Evolutionary conservation across 352 stramenopile genomes (phyloP).

Genomic region (Phytophthora podocarpi): DNA sequence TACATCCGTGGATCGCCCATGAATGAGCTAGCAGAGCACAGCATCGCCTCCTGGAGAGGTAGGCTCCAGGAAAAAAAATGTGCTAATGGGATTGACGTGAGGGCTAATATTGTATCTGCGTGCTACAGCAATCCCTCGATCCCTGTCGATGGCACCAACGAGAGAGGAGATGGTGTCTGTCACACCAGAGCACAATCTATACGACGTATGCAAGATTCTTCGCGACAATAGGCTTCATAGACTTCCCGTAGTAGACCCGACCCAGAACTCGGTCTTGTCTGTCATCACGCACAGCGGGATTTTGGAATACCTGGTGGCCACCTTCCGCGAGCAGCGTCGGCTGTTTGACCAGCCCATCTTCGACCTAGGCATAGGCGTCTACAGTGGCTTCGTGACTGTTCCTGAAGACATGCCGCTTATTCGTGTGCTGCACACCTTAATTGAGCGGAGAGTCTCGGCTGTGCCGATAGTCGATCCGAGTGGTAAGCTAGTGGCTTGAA

Average conservation of each 20-base stretch:
- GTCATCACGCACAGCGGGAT: slow-evolving; percentile 94
- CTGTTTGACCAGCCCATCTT: slow-evolving; percentile 97
- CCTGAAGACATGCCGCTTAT: slow-evolving; percentile 93
- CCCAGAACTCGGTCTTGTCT: slow-evolving; percentile 93
- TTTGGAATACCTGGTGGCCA: slow-evolving; percentile 96
- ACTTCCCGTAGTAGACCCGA: slow-evolving; percentile 93
- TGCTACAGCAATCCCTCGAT: slow-evolving; percentile 85
- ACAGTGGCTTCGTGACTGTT: slow-evolving; percentile 93
- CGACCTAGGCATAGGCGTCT: slow-evolving; percentile 95
- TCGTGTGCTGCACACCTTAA: slow-evolving; percentile 91
- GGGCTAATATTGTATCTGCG: slow-evolving; percentile 36
- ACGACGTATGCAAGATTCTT: slow-evolving; percentile 91
- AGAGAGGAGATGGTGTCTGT: slow-evolving; percentile 76
- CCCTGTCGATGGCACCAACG: slow-evolving; percentile 66
- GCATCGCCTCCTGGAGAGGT: slow-evolving; percentile 87
- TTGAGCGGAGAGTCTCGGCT: slow-evolving; percentile 82
- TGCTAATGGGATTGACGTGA: neutral
- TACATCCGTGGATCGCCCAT: slow-evolving; percentile 91
- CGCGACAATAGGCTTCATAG: slow-evolving; percentile 90
- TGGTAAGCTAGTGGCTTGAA: slow-evolving; percentile 43
- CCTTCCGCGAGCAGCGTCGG: slow-evolving; percentile 95
- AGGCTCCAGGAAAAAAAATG: neutral
- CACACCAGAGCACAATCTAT: slow-evolving; percentile 90
- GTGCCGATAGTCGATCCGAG: slow-evolving; percentile 84
- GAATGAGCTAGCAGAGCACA: slow-evolving; percentile 86